These are phyloP conservation scores for Chaetoceros tenuissimus DNA, from an alignment of 108 stramenopile genomes.

Conservation along the genomic window DNA sequence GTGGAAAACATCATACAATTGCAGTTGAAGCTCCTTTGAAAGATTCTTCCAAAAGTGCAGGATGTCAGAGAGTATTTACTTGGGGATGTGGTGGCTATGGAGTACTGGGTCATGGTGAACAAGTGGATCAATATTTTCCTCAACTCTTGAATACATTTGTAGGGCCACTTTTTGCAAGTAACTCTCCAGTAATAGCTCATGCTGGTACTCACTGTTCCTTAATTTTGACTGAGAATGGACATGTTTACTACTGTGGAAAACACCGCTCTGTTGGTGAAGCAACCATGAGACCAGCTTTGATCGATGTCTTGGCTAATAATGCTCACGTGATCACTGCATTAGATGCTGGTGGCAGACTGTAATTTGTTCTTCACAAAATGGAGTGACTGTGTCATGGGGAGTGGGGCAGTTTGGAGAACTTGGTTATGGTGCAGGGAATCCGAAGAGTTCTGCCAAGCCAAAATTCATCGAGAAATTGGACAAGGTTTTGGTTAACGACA, in stretches of 20 bases:
- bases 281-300: slow-evolving; percentile 63
- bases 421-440: slow-evolving; percentile 51
- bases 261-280: slow-evolving; percentile 68
- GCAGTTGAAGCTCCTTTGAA: slow-evolving; percentile 61
- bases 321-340: slow-evolving; percentile 59
- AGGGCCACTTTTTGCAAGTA: slow-evolving; percentile 40
- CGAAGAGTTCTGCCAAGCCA: slow-evolving; percentile 64
- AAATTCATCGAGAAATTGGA: slow-evolving; percentile 64
- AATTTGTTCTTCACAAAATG: slow-evolving; percentile 49
- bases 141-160: slow-evolving; percentile 37
- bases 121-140: slow-evolving; percentile 80
- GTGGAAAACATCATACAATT: slow-evolving; percentile 75
- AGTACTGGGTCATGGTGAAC: slow-evolving; percentile 69
- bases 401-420: slow-evolving; percentile 71
- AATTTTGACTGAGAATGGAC: slow-evolving; percentile 55
- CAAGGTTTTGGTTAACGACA: slow-evolving; percentile 33
- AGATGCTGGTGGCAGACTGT: slow-evolving; percentile 59
- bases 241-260: slow-evolving; percentile 85
- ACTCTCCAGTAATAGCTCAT: slow-evolving; percentile 30
- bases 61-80: slow-evolving; percentile 48
- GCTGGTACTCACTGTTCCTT: slow-evolving; percentile 68
- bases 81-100: slow-evolving; percentile 89
- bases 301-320: slow-evolving; percentile 79
- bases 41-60: slow-evolving; percentile 9
- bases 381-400: slow-evolving; percentile 82